Evolutionary conservation across 805 yeast genomes (phyloP), one percentile per base, ranked within the genome.

Genomic region (Grigorovia humatica): DNA sequence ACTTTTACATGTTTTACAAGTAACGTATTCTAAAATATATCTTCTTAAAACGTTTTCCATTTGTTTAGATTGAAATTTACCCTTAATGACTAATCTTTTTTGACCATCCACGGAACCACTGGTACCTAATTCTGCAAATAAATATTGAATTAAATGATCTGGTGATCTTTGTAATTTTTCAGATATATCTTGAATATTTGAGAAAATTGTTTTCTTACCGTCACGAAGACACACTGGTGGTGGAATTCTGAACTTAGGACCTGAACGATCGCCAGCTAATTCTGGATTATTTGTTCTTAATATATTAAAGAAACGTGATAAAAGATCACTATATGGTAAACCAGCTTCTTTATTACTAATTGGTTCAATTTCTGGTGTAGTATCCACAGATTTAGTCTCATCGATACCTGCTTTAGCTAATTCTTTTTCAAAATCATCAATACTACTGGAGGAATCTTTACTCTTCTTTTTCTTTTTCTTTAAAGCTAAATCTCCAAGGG

Each of bases 81-180:
- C 99, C 77, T 88, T 93, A 70, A 93, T 91, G 57, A 93, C 89
- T 70, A 93, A 81, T 73, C 99, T 85, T 77, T 89, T 88, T 71
- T 88, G 91, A 70, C 98, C 99, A 73, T 93, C 99, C 55, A 93
- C 91, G 52, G 97, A 90, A 67, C 99, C 99, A 1, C 98, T 88
- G 19, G 99, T 93, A 83, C 99, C 99, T 79, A 93, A 78, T 75
- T 93, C 99, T 1, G 98, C 97, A 73, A 93, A 93, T 72, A 93
- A 74, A 73, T 85, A 93, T 75, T 89, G 96, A 70, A 93, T 93
- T 58, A 93, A 82, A 74, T 93, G 99, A 66, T 93, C 99, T 60
- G 96, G 93, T 51, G 89, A 86, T 75, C 99, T 83, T 72, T 93
- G 97, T 75, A 93, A 79, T 52, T 89, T 93, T 60, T 87, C 87